Conservation (phyloP, 1,139 yeast species). For the Candida sojae region DNA sequence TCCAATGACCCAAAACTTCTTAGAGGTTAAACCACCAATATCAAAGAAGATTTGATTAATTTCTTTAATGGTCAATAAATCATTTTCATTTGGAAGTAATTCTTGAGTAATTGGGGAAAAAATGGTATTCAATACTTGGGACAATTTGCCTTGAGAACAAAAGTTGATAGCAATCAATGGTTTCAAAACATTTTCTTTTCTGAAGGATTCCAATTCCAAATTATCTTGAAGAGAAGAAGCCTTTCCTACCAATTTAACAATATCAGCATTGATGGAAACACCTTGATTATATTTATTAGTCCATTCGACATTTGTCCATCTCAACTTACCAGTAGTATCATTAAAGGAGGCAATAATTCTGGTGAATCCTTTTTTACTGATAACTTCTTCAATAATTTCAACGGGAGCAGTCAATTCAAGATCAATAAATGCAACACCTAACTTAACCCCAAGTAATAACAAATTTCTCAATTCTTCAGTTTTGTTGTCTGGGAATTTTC, state of each 20-base stretch:
- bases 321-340: slow-evolving; percentile 60
- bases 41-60: slow-evolving; percentile 60
- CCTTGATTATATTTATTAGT: slow-evolving; percentile 71
- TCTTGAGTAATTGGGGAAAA: slow-evolving; percentile 86
- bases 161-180: slow-evolving; percentile 86
- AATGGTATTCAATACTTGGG: slow-evolving; percentile 71
- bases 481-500: slow-evolving; percentile 60
- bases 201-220: slow-evolving; percentile 67
- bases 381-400: slow-evolving; percentile 29
- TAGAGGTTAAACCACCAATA: slow-evolving; percentile 60
- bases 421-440: slow-evolving; percentile 61
- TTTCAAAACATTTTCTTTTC: slow-evolving; percentile 46
- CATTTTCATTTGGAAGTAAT: slow-evolving; percentile 61
- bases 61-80: slow-evolving; percentile 65
- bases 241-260: slow-evolving; percentile 81
- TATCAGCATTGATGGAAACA: slow-evolving; percentile 62
- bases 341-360: slow-evolving; percentile 82
- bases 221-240: slow-evolving; percentile 72
- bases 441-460: slow-evolving; percentile 63
- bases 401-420: slow-evolving; percentile 49
- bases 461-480: slow-evolving; percentile 53
- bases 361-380: slow-evolving; percentile 53
- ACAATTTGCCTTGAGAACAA: slow-evolving; percentile 74
- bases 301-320: slow-evolving; percentile 78
- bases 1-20: slow-evolving; percentile 79